Evolutionary conservation across 192 early-diverging fungal genomes (phyloP).

Genomic region (Phycomyces blakesleeanus): DNA sequence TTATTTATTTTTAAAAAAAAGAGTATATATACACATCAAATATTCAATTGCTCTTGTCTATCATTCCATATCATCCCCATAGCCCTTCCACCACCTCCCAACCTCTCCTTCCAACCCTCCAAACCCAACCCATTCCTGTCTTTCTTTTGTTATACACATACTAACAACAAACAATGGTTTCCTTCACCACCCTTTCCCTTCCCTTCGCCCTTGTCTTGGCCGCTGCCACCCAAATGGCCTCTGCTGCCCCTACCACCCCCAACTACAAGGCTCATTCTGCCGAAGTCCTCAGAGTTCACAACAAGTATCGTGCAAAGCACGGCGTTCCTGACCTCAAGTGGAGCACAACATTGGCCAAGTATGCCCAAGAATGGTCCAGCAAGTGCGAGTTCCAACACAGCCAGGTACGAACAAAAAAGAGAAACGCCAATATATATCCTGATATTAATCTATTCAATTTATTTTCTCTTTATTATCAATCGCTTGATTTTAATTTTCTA

Average conservation of each 20-base stretch:
- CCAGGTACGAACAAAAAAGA: constrained; percentile 19
- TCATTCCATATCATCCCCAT: no score
- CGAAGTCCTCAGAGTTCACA: constrained; percentile 33
- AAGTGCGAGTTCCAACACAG: constrained; percentile 43
- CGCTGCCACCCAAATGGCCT: constrained; percentile 5
- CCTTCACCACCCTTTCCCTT: neutral
- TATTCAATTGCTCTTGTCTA: no score
- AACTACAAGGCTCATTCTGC: neutral
- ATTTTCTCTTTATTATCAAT: no score
- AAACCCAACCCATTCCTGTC: no score
- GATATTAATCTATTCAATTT: no score
- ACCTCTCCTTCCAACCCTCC: no score
- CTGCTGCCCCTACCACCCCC: neutral
- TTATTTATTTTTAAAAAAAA: no score
- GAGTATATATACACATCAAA: no score
- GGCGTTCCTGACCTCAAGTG: constrained; percentile 37
- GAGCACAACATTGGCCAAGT: constrained; percentile 29
- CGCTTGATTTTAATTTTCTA: constrained; percentile 5
- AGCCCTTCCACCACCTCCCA: no score
- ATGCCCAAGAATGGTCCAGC: constrained; percentile 39
- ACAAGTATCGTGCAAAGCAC: constrained; percentile 39
- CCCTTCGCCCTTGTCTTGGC: neutral
- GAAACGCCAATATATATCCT: no score
- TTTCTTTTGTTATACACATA: neutral
- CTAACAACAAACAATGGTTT: neutral